Percentiles rank a stretch among this genome's conserved stretches.
Evolutionary conservation across 176 grass and related monocot species (phyloP).

Genomic region (Oryza australiensis): DNA sequence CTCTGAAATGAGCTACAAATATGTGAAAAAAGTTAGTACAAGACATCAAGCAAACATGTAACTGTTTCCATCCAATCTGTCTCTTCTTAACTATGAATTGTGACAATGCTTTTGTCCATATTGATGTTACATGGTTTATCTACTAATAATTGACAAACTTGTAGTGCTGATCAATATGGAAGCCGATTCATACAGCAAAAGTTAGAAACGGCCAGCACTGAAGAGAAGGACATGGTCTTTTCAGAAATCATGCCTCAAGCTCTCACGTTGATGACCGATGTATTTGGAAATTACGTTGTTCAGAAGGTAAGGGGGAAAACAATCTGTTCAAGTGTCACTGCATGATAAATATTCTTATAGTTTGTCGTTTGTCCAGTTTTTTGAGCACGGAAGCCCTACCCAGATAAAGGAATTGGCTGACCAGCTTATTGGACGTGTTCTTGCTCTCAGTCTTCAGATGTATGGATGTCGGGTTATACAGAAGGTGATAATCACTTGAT

Average conservation of each 20-base stretch:
- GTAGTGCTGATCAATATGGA: slow-evolving; percentile 80
- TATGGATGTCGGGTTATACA: slow-evolving; percentile 94
- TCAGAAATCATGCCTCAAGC: slow-evolving; percentile 83
- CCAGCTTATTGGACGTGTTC: slow-evolving; percentile 68
- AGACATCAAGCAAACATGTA: background rate
- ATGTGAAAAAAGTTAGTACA: background rate
- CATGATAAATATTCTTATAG: background rate
- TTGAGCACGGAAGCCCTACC: slow-evolving; percentile 81
- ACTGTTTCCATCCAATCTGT: background rate
- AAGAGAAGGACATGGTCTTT: slow-evolving; percentile 71
- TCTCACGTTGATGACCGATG: slow-evolving; percentile 81
- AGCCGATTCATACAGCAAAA: slow-evolving; percentile 95
- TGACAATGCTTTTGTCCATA: background rate
- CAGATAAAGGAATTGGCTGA: slow-evolving; percentile 75
- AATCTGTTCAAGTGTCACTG: background rate
- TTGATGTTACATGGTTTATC: background rate
- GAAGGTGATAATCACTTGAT: slow-evolving; percentile 50
- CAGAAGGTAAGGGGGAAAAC: slow-evolving; percentile 61
- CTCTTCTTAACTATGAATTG: background rate
- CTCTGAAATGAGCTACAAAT: background rate
- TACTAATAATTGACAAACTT: slow-evolving; percentile 29
- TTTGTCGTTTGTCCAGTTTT: slow-evolving; percentile 60
- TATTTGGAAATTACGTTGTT: slow-evolving; percentile 94
- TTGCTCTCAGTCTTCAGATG: slow-evolving; percentile 92
- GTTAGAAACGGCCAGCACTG: slow-evolving; percentile 72